A percentile compares a stretch with the other conserved stretches of the same genome.
Evolutionary conservation across 1,284 basidiomycete species (phyloP).

Genomic region (Leccinum fuscescens): DNA sequence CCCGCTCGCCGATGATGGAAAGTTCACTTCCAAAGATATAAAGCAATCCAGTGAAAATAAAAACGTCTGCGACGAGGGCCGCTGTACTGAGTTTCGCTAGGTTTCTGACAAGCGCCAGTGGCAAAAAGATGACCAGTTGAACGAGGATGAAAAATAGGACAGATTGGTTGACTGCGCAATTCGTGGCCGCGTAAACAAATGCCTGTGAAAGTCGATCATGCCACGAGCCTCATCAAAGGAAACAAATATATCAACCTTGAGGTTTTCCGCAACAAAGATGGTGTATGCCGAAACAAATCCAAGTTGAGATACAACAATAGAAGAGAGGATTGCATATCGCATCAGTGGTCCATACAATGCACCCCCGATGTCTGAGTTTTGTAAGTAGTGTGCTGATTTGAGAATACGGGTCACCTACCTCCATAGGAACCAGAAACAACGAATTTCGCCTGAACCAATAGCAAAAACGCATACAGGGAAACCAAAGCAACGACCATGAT

Average conservation of each 20-base stretch:
- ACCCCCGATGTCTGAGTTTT: conserved; percentile 85
- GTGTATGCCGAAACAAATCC: conserved; percentile 90
- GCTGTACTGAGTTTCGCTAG: conserved; percentile 91
- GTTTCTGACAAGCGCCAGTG: conserved; percentile 83
- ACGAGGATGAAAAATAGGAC: conserved; percentile 81
- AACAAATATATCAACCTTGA: conserved; percentile 47
- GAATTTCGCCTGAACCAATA: conserved; percentile 88
- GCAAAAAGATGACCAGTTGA: conserved; percentile 86
- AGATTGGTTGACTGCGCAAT: conserved; percentile 71
- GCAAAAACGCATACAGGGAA: conserved; percentile 92
- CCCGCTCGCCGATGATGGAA: conserved; percentile 59
- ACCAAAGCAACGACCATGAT: conserved; percentile 84
- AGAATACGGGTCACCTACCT: conserved; percentile 45
- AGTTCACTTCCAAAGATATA: conserved; percentile 87
- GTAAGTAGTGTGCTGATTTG: conserved; percentile 2
- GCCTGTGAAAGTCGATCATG: conserved; percentile 41
- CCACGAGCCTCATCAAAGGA: not conserved
- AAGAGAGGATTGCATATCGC: conserved; percentile 85
- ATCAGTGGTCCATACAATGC: conserved; percentile 90
- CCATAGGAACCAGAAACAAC: conserved; percentile 92
- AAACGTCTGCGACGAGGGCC: conserved; percentile 91
- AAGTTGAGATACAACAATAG: conserved; percentile 89
- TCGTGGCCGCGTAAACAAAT: conserved; percentile 82
- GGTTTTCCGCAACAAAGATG: conserved; percentile 94
- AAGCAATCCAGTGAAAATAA: conserved; percentile 88